A percentile compares a stretch with the other conserved stretches of the same genome.
Conservation (phyloP, 225 moss, liverwort and hornwort genomes). For the Ulota crispa region DNA sequence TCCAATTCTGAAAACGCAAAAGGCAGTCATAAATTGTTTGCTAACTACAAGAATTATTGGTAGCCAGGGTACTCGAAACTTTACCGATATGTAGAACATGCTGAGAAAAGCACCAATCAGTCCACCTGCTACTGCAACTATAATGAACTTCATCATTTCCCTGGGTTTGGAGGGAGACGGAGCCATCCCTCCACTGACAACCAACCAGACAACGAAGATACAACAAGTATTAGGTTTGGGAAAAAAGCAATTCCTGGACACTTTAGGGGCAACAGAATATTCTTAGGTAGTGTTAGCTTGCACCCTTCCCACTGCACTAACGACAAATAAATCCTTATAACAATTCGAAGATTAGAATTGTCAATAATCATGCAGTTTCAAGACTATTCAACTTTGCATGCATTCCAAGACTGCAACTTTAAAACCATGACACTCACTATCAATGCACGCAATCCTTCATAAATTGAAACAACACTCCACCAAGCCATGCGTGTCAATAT, state of each 20-base stretch:
- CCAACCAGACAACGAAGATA: slow-evolving; percentile 9
- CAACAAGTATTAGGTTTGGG: not conserved
- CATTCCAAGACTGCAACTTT: too few species aligned
- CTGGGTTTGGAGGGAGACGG: slow-evolving; percentile 50
- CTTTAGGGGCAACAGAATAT: not conserved
- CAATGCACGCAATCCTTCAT: not conserved
- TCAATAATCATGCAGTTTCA: too few species aligned
- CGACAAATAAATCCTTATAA: too few species aligned
- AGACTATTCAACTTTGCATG: too few species aligned
- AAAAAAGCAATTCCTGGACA: not conserved
- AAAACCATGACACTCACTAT: not conserved
- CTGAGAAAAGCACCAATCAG: slow-evolving; percentile 54
- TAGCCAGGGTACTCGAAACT: slow-evolving; percentile 4
- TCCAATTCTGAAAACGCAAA: not conserved
- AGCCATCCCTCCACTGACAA: slow-evolving; percentile 42
- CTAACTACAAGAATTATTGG: not conserved
- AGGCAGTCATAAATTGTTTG: not conserved
- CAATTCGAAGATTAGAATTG: too few species aligned
- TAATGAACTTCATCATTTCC: slow-evolving; percentile 55
- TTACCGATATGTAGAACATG: slow-evolving; percentile 52
- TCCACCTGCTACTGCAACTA: slow-evolving; percentile 43
- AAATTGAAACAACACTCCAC: too few species aligned
- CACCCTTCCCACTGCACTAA: too few species aligned
- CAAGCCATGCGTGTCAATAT: too few species aligned
- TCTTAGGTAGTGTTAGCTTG: too few species aligned